A percentile compares a stretch with the other conserved stretches of the same genome.
These are phyloP conservation scores for Rhizopogon parksii DNA, from an alignment of 1,284 basidiomycete species.

Conservation along the genomic window DNA sequence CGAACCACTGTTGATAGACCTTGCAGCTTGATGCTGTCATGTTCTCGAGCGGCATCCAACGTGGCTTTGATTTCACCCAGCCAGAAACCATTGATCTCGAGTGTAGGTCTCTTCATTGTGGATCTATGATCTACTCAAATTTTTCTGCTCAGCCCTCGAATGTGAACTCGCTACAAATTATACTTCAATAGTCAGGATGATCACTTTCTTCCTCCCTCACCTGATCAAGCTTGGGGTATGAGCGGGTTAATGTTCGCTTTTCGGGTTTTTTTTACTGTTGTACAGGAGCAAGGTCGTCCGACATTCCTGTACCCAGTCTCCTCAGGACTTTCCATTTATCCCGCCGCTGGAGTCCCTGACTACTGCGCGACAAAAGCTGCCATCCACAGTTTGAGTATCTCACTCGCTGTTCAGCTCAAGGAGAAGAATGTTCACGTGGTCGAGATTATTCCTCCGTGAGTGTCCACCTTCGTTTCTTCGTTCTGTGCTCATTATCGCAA, in stretches of 20 bases:
- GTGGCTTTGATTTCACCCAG: constrained; percentile 41
- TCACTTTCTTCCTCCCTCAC: constrained; percentile 49
- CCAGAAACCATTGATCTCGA: constrained; percentile 41
- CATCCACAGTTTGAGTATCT: constrained; percentile 46
- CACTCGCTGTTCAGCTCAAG: constrained; percentile 42
- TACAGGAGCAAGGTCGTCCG: constrained; percentile 36
- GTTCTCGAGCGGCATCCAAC: constrained; percentile 50
- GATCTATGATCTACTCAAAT: constrained; percentile 2
- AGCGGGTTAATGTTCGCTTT: constrained; percentile 16
- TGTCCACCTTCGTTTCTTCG: constrained; percentile 5
- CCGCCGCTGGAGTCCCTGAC: constrained; percentile 36
- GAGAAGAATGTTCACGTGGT: constrained; percentile 48
- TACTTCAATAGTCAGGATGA: constrained; percentile 41
- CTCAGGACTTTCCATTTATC: constrained; percentile 44
- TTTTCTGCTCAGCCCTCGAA: constrained; percentile 32
- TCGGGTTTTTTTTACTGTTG: not conserved
- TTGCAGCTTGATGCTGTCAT: constrained; percentile 45
- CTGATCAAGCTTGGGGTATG: constrained; percentile 46
- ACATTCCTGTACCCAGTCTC: constrained; percentile 49
- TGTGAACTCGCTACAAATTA: constrained; percentile 55
- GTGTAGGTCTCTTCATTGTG: constrained; percentile 27
- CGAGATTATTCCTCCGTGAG: constrained; percentile 58
- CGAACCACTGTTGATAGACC: not conserved
- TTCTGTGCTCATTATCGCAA: not conserved
- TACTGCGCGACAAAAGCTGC: constrained; percentile 61